Conservation (phyloP, 768 basidiomycete species). For the Favolaschia claudopus region DNA sequence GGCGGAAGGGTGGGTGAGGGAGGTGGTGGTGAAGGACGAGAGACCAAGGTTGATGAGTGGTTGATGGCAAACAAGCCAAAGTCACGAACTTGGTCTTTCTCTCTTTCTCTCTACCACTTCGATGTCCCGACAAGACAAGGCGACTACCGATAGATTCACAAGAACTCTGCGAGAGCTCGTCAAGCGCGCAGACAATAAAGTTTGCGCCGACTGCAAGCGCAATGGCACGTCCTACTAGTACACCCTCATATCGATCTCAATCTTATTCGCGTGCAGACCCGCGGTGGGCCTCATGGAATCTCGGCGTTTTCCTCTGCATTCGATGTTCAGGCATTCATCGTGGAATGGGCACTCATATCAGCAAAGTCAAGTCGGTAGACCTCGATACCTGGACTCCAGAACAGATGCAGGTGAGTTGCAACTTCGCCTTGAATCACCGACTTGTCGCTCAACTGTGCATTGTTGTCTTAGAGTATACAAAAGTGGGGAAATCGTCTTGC, state of each 20-base stretch:
- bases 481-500: slow-evolving; percentile 95
- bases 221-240: slow-evolving; percentile 68
- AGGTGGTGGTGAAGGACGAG: too few species aligned
- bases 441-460: background rate
- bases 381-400: slow-evolving; percentile 98
- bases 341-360: slow-evolving; percentile 98
- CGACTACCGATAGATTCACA: slow-evolving; percentile 82
- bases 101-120: slow-evolving; percentile 20
- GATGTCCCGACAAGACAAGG: slow-evolving; percentile 78
- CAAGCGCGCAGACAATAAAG: slow-evolving; percentile 89
- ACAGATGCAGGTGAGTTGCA: slow-evolving; percentile 83
- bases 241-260: background rate
- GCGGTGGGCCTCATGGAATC: slow-evolving; percentile 97
- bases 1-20: too few species aligned
- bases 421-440: background rate
- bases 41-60: too few species aligned
- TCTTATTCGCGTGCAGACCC: slow-evolving; percentile 66
- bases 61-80: too few species aligned
- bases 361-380: slow-evolving; percentile 96
- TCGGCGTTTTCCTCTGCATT: slow-evolving; percentile 95
- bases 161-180: slow-evolving; percentile 86
- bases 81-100: too few species aligned
- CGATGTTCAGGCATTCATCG: slow-evolving; percentile 98
- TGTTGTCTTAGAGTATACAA: slow-evolving; percentile 71
- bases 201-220: slow-evolving; percentile 96